These are phyloP conservation scores for Fusarium gaditjirri DNA, from an alignment of 2,329 filamentous ascomycete species.

Conservation along the genomic window DNA sequence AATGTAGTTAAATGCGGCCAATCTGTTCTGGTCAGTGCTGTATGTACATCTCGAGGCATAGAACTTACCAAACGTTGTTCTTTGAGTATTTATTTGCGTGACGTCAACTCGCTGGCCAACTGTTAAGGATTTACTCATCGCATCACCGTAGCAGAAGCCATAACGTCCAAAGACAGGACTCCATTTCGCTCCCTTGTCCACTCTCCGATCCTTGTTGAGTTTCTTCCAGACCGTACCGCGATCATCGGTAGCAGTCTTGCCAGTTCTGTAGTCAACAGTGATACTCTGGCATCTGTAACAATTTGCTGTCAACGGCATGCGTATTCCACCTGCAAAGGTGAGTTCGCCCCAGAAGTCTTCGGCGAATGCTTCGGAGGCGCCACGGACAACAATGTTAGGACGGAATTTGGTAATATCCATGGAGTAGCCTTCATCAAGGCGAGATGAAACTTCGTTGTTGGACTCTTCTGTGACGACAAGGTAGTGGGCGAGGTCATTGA, in stretches of 20 bases:
- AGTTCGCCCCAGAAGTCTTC: conserved; percentile 41
- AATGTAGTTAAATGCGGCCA: conserved; percentile 34
- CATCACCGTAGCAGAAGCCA: conserved; percentile 37
- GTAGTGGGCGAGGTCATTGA: conserved; percentile 40
- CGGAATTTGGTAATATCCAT: conserved; percentile 43
- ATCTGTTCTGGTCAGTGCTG: conserved; percentile 5
- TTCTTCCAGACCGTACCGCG: conserved; percentile 39
- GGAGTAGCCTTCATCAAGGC: conserved; percentile 1
- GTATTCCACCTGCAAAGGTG: conserved; percentile 23
- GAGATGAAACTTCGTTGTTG: conserved; percentile 32
- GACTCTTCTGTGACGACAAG: conserved; percentile 42
- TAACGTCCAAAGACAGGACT: conserved; percentile 42
- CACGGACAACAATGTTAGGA: conserved; percentile 40
- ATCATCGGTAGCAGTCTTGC: conserved; percentile 34
- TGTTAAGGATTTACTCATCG: not conserved
- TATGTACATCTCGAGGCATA: rapidly evolving
- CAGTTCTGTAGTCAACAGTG: conserved; percentile 39
- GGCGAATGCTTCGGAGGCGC: conserved; percentile 26
- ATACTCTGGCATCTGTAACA: conserved; percentile 42
- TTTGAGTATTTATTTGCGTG: conserved; percentile 19
- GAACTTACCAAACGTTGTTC: conserved; percentile 37
- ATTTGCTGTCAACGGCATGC: conserved; percentile 37
- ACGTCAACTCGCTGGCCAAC: conserved; percentile 31
- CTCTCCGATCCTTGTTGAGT: conserved; percentile 39
- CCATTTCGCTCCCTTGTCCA: conserved; percentile 39